phyloP scores from a whole-genome alignment of 345 rosid species.

The Gossypium sturtianum region DNA sequence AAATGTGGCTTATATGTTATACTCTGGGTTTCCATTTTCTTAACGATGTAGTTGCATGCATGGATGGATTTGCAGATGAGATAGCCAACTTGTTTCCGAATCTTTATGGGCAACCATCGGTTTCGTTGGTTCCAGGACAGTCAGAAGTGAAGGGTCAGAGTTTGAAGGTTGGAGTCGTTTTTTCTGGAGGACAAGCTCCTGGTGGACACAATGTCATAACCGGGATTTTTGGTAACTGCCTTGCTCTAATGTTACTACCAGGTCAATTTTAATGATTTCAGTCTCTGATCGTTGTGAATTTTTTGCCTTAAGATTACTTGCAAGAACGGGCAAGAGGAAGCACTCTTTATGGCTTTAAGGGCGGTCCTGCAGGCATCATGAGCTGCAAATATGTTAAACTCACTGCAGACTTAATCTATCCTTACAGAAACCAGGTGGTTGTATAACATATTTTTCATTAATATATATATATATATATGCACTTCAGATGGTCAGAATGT shows the following conservation, averaged over 20 bases:
- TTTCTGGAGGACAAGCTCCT: conserved; percentile 98
- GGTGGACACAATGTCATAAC: conserved; percentile 99
- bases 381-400: conserved; percentile 71
- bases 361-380: conserved; percentile 99
- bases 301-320: conserved; percentile 60
- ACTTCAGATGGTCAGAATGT: not conserved
- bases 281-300: not conserved
- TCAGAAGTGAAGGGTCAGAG: conserved; percentile 29
- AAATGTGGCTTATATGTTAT: not conserved
- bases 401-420: conserved; percentile 56
- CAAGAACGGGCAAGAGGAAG: conserved; percentile 73
- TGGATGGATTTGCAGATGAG: conserved; percentile 43
- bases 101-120: conserved; percentile 84
- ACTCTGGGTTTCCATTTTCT: too few relatives aligned
- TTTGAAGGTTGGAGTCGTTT: conserved; percentile 85
- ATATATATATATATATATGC: not conserved
- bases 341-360: conserved; percentile 70
- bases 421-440: conserved; percentile 83
- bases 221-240: conserved; percentile 68
- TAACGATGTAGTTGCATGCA: not conserved
- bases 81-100: conserved; percentile 84
- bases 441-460: not conserved
- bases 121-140: conserved; percentile 24
- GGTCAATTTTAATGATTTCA: not conserved
- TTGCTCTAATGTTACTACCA: not conserved